Evolutionary conservation across 257 asterid species (phyloP), one percentile per base, ranked within the genome.

Genomic region (Echites panduratus): DNA sequence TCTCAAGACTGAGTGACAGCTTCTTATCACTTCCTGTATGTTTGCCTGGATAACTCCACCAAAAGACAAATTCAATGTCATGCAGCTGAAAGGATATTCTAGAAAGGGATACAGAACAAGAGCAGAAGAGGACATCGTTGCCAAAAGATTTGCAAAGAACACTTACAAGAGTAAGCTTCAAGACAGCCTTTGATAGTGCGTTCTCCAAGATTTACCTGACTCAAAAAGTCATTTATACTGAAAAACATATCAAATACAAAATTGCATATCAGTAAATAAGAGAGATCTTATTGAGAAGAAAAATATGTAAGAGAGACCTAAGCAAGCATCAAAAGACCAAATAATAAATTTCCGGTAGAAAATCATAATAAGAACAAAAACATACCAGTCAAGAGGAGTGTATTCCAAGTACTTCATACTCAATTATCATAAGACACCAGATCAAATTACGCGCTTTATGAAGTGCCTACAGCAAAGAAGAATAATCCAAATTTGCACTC

Each of bases 111-210:
- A 40, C 9, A 24, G 22, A 22, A 38, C 48, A 38, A 38, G 19
- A 47, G 11, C 20, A 35, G 68, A 35, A 17, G 26, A 35, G 17
- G 26, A 53, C 64, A 38, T 17, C 10, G 1, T 7, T 38, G 45
- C 68, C 57, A 59, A 24, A 66, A 68, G 35, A 41, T 32, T 26
- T 66, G 52, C 38, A 75, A 61, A 74, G 70, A 59, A 40, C 71
- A 85, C 99, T 83, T 84, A 95, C 98, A 95, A 62, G 98, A 95
- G 85, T 90, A 95, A 41, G 99, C 96, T 80, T 95, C 99, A 12
- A 95, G 82, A 83, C 91, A 86, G 61, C 96, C 98, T 85, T 76
- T 87, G 76, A 95, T 86, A 19, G 96, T 87, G 26, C 96, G 94
- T 68, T 89, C 96, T 77, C 98, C 99, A 78, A 95, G 97, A 84